Percentiles rank a stretch among this genome's conserved stretches.
phyloP scores from a whole-genome alignment of 2,329 filamentous ascomycete genomes.

The Penicillium sp. region DNA sequence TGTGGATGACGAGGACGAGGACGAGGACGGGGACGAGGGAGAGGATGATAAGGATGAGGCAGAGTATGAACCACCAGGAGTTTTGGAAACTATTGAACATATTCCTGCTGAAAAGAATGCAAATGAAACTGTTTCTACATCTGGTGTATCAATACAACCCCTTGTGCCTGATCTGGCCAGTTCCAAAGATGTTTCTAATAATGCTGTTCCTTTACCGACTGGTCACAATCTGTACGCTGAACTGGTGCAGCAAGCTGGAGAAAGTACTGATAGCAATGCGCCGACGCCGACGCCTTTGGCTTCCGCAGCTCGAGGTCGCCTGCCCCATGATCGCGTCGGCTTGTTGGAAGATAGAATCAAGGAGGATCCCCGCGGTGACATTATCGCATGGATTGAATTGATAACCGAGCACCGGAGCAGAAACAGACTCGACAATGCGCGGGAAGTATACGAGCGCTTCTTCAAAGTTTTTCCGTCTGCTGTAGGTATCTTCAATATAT shows the following conservation, averaged over 20 bases:
- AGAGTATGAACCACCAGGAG: slow-evolving; percentile 53
- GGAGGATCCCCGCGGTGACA: slow-evolving; percentile 87
- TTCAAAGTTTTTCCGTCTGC: slow-evolving; percentile 83
- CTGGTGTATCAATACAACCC: slow-evolving; percentile 60
- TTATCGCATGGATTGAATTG: slow-evolving; percentile 85
- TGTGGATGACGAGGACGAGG: slow-evolving; percentile 60
- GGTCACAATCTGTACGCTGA: slow-evolving; percentile 35
- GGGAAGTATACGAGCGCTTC: slow-evolving; percentile 79
- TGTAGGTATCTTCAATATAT: slow-evolving; percentile 56
- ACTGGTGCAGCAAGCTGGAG: slow-evolving; percentile 28
- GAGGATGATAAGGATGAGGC: slow-evolving; percentile 47
- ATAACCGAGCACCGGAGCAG: slow-evolving; percentile 80
- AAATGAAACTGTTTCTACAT: slow-evolving; percentile 52
- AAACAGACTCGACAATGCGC: slow-evolving; percentile 75
- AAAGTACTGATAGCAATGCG: slow-evolving; percentile 34
- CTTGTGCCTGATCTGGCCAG: slow-evolving; percentile 48
- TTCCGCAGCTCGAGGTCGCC: slow-evolving; percentile 49
- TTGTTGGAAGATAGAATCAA: slow-evolving; percentile 86
- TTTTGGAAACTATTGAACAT: slow-evolving; percentile 45
- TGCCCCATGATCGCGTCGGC: slow-evolving; percentile 70
- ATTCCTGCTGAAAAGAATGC: slow-evolving; percentile 49
- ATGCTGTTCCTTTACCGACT: slow-evolving; percentile 44
- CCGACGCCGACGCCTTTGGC: slow-evolving; percentile 27
- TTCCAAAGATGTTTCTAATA: slow-evolving; percentile 48
- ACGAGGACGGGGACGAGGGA: slow-evolving; percentile 50